Evolutionary conservation across 768 basidiomycete genomes (phyloP).

Genomic region (Butyriboletus loyo): DNA sequence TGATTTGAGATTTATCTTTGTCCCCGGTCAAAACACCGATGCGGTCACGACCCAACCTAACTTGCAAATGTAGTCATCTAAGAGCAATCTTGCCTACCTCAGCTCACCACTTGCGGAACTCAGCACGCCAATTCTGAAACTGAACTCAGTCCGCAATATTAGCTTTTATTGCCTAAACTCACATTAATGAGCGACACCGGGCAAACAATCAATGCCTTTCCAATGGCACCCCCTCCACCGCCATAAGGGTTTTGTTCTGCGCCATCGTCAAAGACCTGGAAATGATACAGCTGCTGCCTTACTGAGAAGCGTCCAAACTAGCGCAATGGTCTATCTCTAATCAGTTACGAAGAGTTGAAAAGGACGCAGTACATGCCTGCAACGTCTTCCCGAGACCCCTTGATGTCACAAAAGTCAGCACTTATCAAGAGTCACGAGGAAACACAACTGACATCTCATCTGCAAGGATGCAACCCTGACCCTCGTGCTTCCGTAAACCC

Average conservation of each 20-base stretch:
- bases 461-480: conserved; percentile 92
- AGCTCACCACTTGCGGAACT: conserved; percentile 90
- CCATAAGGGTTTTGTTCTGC: conserved; percentile 84
- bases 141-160: background rate
- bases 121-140: conserved; percentile 86
- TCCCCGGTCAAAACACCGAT: conserved; percentile 60
- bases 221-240: conserved; percentile 49
- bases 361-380: conserved; percentile 44
- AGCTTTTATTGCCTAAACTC: conserved; percentile 21
- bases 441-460: conserved; percentile 79
- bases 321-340: conserved; percentile 63
- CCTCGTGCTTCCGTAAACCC: conserved; percentile 88
- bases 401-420: conserved; percentile 15
- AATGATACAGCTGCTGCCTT: conserved; percentile 25
- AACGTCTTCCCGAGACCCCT: conserved; percentile 98
- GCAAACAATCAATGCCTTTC: conserved; percentile 90
- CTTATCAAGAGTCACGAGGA: conserved; percentile 1
- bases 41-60: conserved; percentile 55
- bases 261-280: background rate
- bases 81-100: background rate
- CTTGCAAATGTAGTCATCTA: background rate
- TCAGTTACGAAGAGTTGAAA: conserved; percentile 9
- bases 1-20: conserved; percentile 53
- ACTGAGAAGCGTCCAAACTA: conserved; percentile 93
- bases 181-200: conserved; percentile 89